Conservation (phyloP, 192 early-diverging fungal genomes). For the Linnemannia exigua region DNA sequence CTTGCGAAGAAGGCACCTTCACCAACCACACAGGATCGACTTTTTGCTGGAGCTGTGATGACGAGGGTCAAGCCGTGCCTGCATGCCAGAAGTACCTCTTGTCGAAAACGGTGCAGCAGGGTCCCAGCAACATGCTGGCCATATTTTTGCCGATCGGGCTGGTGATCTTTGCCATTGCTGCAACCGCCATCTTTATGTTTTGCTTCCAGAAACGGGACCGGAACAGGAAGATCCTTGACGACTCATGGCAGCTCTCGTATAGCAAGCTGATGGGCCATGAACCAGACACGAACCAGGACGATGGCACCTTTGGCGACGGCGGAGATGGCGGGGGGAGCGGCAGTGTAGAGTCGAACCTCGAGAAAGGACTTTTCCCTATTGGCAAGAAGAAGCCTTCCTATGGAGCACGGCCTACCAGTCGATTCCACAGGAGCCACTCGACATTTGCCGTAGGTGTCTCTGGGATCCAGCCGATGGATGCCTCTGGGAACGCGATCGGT, state of each 20-base stretch:
- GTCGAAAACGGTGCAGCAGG: neutral
- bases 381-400: neutral
- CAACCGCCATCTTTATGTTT: constrained; percentile 2
- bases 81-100: constrained; percentile 29
- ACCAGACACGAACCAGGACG: constrained; percentile 4
- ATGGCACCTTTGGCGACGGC: neutral
- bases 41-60: constrained; percentile 12
- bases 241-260: constrained; percentile 42
- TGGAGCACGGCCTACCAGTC: neutral
- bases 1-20: constrained; percentile 16
- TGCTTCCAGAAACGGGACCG: constrained; percentile 10
- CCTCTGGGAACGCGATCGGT: constrained; percentile 23
- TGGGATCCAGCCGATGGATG: constrained; percentile 25
- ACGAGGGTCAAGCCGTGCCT: neutral
- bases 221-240: constrained; percentile 23
- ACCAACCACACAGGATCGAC: constrained; percentile 22
- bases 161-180: neutral
- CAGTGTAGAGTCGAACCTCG: neutral
- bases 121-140: neutral
- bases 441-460: constrained; percentile 13
- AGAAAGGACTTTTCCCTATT: neutral
- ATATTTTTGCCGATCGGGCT: constrained; percentile 22
- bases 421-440: constrained; percentile 16
- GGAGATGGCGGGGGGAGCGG: neutral
- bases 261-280: constrained; percentile 28